Evolutionary conservation across 768 basidiomycete species (phyloP).

Genomic region (Lactarius psammicola): DNA sequence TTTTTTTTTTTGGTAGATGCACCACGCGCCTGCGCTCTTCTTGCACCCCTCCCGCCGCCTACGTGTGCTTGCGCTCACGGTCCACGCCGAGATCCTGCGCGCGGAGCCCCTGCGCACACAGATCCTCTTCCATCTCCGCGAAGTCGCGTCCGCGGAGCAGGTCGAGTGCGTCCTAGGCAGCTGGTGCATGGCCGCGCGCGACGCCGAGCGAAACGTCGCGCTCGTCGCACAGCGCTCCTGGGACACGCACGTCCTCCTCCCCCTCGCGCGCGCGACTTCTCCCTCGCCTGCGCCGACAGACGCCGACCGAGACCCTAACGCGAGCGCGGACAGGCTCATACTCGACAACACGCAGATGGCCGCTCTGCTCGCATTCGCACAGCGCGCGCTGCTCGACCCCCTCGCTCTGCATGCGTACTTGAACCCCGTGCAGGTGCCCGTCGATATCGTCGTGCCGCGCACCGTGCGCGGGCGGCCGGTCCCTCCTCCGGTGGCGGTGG

Average conservation of each 20-base stretch:
- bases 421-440: constrained; percentile 58
- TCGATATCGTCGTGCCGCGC: constrained; percentile 36
- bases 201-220: constrained; percentile 65
- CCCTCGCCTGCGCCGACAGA: neutral
- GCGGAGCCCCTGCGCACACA: constrained; percentile 49
- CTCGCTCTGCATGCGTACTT: constrained; percentile 54
- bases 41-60: constrained; percentile 79
- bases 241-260: constrained; percentile 40
- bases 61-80: constrained; percentile 54
- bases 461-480: constrained; percentile 36
- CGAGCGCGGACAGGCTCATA: constrained; percentile 30
- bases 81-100: constrained; percentile 66
- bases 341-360: constrained; percentile 37
- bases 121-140: constrained; percentile 49
- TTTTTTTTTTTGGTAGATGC: constrained; percentile 50
- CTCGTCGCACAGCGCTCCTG: constrained; percentile 52
- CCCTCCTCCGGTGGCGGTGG: constrained; percentile 30
- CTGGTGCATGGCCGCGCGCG: constrained; percentile 72
- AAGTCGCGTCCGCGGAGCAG: constrained; percentile 49
- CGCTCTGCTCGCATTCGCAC: constrained; percentile 50
- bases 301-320: no score
- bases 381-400: constrained; percentile 60
- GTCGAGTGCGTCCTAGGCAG: constrained; percentile 61
- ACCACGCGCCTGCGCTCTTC: constrained; percentile 81
- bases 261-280: neutral